Evolutionary conservation across 129 eudicot species (phyloP).

Genomic region (Cynara cardunculus): DNA sequence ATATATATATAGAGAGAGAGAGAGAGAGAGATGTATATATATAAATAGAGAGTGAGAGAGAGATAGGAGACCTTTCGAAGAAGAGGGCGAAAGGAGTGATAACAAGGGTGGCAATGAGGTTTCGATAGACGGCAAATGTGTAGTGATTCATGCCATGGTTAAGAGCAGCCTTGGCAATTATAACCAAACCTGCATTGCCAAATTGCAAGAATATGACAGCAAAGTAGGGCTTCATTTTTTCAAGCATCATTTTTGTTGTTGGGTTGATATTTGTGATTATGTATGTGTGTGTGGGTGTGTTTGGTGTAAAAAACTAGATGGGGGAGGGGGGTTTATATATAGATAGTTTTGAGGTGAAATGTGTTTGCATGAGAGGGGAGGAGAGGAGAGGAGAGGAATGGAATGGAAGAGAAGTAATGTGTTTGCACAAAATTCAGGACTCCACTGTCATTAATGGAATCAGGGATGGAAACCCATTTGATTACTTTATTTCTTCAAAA

Average conservation of each 20-base stretch:
- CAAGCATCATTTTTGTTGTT: constrained; percentile 20
- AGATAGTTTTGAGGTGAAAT: constrained; percentile 11
- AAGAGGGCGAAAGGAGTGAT: constrained; percentile 72
- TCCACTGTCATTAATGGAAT: constrained; percentile 41
- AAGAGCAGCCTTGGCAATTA: constrained; percentile 70
- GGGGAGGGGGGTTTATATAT: constrained; percentile 26
- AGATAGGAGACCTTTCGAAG: constrained; percentile 56
- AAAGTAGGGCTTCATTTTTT: constrained; percentile 47
- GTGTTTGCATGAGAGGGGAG: constrained; percentile 19
- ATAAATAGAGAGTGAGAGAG: neutral
- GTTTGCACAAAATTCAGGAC: constrained; percentile 29
- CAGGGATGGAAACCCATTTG: constrained; percentile 39
- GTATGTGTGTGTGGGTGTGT: neutral
- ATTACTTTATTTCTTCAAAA: constrained; percentile 33
- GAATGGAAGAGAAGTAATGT: constrained; percentile 16
- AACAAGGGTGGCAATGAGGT: constrained; percentile 62
- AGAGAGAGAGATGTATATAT: neutral
- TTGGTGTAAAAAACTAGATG: constrained; percentile 24
- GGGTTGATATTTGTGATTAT: neutral
- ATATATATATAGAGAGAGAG: neutral
- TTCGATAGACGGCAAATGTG: constrained; percentile 70
- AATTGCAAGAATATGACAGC: constrained; percentile 57
- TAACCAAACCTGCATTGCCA: constrained; percentile 62
- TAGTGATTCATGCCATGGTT: constrained; percentile 81
- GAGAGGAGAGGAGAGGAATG: too few species aligned